Base-by-base conservation (phyloP, 495 filamentous ascomycete species). In the Lasiosphaeriaceae sp. region DNA sequence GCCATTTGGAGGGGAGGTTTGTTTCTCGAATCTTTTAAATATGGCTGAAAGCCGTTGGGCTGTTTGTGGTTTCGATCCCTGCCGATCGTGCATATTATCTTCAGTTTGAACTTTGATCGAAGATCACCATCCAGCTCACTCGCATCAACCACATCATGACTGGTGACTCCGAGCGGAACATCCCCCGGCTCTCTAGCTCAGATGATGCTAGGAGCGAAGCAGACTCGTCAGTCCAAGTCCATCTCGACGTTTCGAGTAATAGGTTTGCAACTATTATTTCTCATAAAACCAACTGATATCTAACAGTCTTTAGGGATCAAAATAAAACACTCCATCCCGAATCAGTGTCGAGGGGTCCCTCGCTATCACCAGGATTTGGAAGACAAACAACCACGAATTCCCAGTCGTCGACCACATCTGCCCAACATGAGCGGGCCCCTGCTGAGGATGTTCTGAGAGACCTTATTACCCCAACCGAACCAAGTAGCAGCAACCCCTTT, bases 211-310 rank as follows among this genome's bases (percentile, higher is more conserved):
- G 35, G 8, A 66, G 66, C 44, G 68, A 69, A 22, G 58, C 59
- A 23, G 60, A 64, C 26, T 63, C 60, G n/a, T 69, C 66, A 29
- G 54, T 65, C n/a, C 64, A 69, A 21, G 61, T 62, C 24, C 57
- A 67, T 19, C 11, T 64, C 14, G 66, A 69, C 48, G 44, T 45
- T n/a, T 43, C 21, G 29, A 69, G 64, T 29, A 55, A 60, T 22
- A 62, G 64, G 68, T 69, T 31, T 17, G 57, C n/a, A 47, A 21
- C 9, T 3, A 31, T 31, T 31, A 4, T 31, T 31, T 9, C 26
- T 43, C 14, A 2, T 4, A 43, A 11, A n/a, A 14, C 39, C 39
- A n/a, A n/a, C 4, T 17, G 14, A 43, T 43, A 43, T 43, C 39
- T 43, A 17, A 43, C 5, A 4, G 16, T 12, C 14, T 12, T 12